Conservation (phyloP, 1,139 yeast species). For the Debaryomyces subglobosus region DNA sequence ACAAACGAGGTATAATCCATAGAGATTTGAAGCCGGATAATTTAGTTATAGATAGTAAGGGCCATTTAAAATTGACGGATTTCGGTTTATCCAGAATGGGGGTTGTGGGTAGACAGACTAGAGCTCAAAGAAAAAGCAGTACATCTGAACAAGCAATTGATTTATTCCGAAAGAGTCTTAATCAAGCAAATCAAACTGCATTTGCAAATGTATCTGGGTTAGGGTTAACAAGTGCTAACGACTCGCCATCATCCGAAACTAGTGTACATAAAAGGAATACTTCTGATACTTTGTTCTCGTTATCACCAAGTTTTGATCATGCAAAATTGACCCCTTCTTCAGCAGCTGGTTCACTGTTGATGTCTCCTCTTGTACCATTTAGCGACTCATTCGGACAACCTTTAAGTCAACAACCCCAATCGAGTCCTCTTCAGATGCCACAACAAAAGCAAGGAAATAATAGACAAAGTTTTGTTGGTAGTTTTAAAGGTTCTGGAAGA, state of each 20-base stretch:
- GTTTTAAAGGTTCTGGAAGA: constrained; percentile 16
- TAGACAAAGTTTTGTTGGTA: not conserved
- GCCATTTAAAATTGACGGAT: constrained; percentile 91
- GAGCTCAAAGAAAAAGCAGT: constrained; percentile 45
- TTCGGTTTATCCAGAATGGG: constrained; percentile 94
- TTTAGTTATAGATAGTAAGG: constrained; percentile 77
- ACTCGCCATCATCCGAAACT: constrained; percentile 34
- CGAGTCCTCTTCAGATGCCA: constrained; percentile 8
- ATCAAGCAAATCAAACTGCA: constrained; percentile 21
- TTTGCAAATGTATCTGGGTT: constrained; percentile 21
- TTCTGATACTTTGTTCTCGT: constrained; percentile 52
- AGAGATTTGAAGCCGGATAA: constrained; percentile 96
- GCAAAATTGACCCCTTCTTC: constrained; percentile 20
- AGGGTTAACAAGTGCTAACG: constrained; percentile 19
- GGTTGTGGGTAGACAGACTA: constrained; percentile 75
- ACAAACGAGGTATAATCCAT: constrained; percentile 85
- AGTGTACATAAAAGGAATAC: constrained; percentile 34
- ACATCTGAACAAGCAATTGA: constrained; percentile 51
- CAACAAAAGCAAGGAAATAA: constrained; percentile 4
- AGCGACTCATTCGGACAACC: constrained; percentile 10
- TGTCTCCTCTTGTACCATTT: constrained; percentile 13
- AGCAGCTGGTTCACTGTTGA: constrained; percentile 5
- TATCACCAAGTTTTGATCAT: constrained; percentile 49
- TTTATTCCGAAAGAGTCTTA: constrained; percentile 37
- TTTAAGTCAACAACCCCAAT: constrained; percentile 11